Evolutionary conservation across 768 basidiomycete genomes (phyloP), one percentile per base, ranked within the genome.

Genomic region (Mycena maculata): DNA sequence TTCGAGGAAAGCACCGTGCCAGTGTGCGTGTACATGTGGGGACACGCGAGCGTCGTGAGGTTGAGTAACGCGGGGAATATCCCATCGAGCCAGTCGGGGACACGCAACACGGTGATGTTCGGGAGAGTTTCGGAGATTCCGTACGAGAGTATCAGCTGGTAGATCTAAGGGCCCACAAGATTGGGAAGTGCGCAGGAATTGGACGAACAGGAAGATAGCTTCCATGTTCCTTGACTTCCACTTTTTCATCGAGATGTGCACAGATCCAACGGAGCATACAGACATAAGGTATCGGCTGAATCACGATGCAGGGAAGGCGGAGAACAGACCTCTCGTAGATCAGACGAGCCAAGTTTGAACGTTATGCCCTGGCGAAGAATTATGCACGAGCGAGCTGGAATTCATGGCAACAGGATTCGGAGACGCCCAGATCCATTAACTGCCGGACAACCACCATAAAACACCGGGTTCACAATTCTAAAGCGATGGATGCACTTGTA

Each of bases 41-140:
- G 41, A 20, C 49, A 33, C 12, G 49, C 30, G 42, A 59, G 49
- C 36, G 31, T 45, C 15, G 36, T 53, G 41, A 65, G 23, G 31
- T 65, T 65, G 30, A 57, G 64, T 33, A 65, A 65, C 18, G 49
- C n/a, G 22, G 22, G 41, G 23, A 59, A 45, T 4, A 65, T 50
- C 5, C 25, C 22, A 15, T 49, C 55, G 22, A 49, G 45, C 15
- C 18, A 20, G 3, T 52, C 30, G 3, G 47, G 63, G 31, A 65
- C 39, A 16, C 47, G 47, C 13, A 65, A 56, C 6, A 38, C 28
- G 7, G 57, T 54, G 1, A 65, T 22, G 4, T 1, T 20, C 0
- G 64, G 64, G 13, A 65, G 16, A 4, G 27, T 12, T 1, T 15
- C 27, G 3, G 39, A 1, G 22, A 65, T 53, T 2, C 41, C 57